Base-by-base conservation (phyloP, 495 filamentous ascomycete genomes). In the Hypoxylon cercidicola region DNA sequence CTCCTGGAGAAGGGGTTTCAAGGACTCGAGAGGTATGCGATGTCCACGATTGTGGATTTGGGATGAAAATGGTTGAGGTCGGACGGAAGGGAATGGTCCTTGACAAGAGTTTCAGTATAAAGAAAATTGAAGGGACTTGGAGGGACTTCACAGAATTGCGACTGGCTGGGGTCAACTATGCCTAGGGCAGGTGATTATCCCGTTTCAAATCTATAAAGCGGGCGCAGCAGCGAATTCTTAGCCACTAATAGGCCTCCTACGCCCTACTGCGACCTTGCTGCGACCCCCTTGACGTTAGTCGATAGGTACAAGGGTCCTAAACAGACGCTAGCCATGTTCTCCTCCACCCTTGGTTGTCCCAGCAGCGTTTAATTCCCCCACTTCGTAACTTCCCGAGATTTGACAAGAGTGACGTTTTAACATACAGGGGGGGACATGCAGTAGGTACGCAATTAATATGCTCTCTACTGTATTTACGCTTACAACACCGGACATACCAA, bases 201-300 rank as follows among this genome's bases (percentile, higher is more conserved):
- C 52, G 65, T 68, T 68, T 68, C 65, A 68, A 45, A 49, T 68
- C 65, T 60, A 60, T 55, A 64, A 64, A 60, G 65, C 32, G 39
- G 65, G 65, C 65, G 65, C 55, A 68, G 65, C 51, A 68, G 13
- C 35, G 47, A 60, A 68, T 68, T 51, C 49, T 30, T 32, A 37
- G 53, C 53, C 37, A 48, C 46, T 48, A 56, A 55, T 37, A 32
- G 10, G 40, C 20, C 39, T 2, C 41, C 49, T 67, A 32, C 46
- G 28, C 54, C 46, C 45, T 45, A 18, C n/a, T 51, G 23, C 46
- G 25, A 15, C 25, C 46, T 19, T 16, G 23, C 40, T 19, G 15
- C 40, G n/a, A 10, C 8, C 30, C 30, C 30, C 30, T 32, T 32
- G 30, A 32, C 30, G 30, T 37, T 28, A 46, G n/a, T 41, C 39